Conservation (phyloP, 768 basidiomycete species). For the Coprinopsis sp. region DNA sequence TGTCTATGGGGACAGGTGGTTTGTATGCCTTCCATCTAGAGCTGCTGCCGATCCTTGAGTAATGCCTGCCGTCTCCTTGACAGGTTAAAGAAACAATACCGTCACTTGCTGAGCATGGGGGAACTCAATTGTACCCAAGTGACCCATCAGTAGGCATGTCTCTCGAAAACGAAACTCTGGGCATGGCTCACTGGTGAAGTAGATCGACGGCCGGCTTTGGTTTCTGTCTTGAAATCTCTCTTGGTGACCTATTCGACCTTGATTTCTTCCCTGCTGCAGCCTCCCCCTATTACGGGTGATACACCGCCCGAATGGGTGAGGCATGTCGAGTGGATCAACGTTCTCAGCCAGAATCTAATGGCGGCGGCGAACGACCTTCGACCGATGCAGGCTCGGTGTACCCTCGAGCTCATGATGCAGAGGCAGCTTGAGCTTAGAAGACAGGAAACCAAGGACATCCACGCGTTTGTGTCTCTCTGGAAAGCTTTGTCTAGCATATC, state of each 20-base stretch:
- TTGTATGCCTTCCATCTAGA: slow-evolving; percentile 47
- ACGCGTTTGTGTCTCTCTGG: slow-evolving; percentile 46
- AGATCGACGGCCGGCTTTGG: slow-evolving; percentile 78
- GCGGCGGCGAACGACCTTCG: slow-evolving; percentile 86
- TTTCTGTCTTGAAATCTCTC: slow-evolving; percentile 68
- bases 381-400: slow-evolving; percentile 84
- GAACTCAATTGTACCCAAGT: slow-evolving; percentile 73
- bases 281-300: slow-evolving; percentile 42
- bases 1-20: slow-evolving; percentile 87
- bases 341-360: slow-evolving; percentile 83
- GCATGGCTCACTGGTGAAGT: slow-evolving; percentile 1
- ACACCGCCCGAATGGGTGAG: slow-evolving; percentile 66
- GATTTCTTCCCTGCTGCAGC: slow-evolving; percentile 63
- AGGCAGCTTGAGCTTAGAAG: slow-evolving; percentile 69
- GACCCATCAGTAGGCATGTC: slow-evolving; percentile 63
- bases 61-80: slow-evolving; percentile 7
- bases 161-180: neutral
- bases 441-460: slow-evolving; percentile 66
- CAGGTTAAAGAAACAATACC: slow-evolving; percentile 83
- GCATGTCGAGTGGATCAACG: slow-evolving; percentile 75
- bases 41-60: slow-evolving; percentile 9
- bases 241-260: slow-evolving; percentile 76
- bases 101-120: slow-evolving; percentile 76
- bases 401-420: slow-evolving; percentile 78
- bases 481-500: neutral